phyloP scores from a whole-genome alignment of 345 rosid species.

The Combretum micranthum region DNA sequence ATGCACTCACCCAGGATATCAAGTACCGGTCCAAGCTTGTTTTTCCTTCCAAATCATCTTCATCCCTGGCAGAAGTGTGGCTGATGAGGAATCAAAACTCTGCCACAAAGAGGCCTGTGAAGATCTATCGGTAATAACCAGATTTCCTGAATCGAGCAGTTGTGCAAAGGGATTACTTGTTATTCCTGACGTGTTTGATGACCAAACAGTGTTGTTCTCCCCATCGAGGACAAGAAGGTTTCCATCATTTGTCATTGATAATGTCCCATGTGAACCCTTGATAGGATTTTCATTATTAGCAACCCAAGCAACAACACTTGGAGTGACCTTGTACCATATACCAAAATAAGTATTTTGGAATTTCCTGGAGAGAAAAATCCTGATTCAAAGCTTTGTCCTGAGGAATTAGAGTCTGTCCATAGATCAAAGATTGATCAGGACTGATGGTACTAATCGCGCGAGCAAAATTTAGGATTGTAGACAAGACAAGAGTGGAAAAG shows the following conservation, averaged over 20 bases:
- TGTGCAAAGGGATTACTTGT: slow-evolving; percentile 15
- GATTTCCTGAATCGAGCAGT: slow-evolving; percentile 37
- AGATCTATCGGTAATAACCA: slow-evolving; percentile 23
- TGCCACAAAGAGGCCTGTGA: slow-evolving; percentile 29
- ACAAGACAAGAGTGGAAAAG: background rate
- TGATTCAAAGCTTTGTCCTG: slow-evolving; percentile 22
- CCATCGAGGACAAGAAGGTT: slow-evolving; percentile 21
- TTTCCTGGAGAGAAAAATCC: slow-evolving; percentile 30
- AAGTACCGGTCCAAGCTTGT: background rate
- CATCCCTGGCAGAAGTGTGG: slow-evolving; percentile 37
- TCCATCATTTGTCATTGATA: slow-evolving; percentile 24
- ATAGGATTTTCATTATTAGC: slow-evolving; percentile 30
- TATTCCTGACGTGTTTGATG: slow-evolving; percentile 19
- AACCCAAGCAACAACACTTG: slow-evolving; percentile 29
- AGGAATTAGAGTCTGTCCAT: slow-evolving; percentile 22
- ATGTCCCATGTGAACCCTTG: slow-evolving; percentile 8
- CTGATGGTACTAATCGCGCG: slow-evolving; percentile 7
- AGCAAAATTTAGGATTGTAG: background rate
- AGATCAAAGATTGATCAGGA: background rate
- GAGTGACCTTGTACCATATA: slow-evolving; percentile 34
- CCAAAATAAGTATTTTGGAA: slow-evolving; percentile 24
- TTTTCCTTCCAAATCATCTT: slow-evolving; percentile 22
- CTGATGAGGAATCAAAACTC: slow-evolving; percentile 40
- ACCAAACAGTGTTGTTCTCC: slow-evolving; percentile 21
- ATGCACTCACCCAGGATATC: slow-evolving; percentile 3